Evolutionary conservation across 345 rosid genomes (phyloP), one percentile per base, ranked within the genome.

Genomic region (Arabis hirsuta): DNA sequence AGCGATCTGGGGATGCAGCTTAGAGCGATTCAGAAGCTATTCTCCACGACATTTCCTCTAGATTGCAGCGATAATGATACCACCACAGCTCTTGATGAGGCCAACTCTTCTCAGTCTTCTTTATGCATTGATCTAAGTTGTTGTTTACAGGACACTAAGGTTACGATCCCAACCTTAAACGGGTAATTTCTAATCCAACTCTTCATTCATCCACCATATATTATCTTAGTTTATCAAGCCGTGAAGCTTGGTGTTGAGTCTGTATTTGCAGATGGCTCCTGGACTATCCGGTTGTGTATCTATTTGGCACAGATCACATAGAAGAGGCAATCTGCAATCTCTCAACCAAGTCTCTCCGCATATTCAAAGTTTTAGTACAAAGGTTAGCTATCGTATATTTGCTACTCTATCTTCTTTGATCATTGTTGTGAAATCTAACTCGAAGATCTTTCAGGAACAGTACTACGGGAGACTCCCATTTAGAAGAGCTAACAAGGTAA

Each of bases 261-360:
- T 73, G 46, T 63, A 57, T 42, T 86, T 64, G 51, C 52, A 95
- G 96, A 65, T 95, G 99, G 99, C 89, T 95, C 64, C 88, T 95
- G 72, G 96, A 90, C 65, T 91, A 95, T 79, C 96, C 97, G 13
- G 87, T 90, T 1, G 88, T 95, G 70, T 95, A 95, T 81, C 76
- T 95, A 82, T 95, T 95, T 65, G 53, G 87, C 82, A 91, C 83
- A 80, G 90, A 88, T 71, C 89, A 84, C 55, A 90, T 89, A 72
- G 84, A 80, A 71, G 91, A 86, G 34, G 97, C 96, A 54, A 83
- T 89, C 42, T 84, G 82, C 74, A 95, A 95, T 77, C 90, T 95
- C 54, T 88, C 97, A 24, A 89, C 95, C 69, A 90, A 89, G 81
- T 82, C 86, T 59, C 93, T 95, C 65, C 88, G 82, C 55, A 82